Evolutionary conservation across 2,329 filamentous ascomycete genomes (phyloP), one percentile per base, ranked within the genome.

Genomic region (Ascochyta viciae-villosae): DNA sequence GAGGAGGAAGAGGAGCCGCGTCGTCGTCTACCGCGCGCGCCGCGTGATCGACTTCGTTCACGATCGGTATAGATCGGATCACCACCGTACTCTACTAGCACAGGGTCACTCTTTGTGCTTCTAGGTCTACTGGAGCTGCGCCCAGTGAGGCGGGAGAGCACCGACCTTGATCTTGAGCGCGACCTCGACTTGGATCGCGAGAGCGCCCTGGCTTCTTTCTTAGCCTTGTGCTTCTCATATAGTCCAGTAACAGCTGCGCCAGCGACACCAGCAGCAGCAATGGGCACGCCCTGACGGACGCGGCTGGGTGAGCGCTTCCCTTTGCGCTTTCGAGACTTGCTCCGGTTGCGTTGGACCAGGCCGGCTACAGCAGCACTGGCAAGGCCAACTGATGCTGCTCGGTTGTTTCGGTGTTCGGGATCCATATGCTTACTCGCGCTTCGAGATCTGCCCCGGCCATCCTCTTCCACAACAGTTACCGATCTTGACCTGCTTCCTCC

Each of bases 11-110:
- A 72, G 15, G 79, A 80, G 12, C 75, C 74, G 64, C 78, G 61
- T 68, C 80, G 66, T 76, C 80, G 69, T 47, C 66, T 55, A 37
- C 53, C 33, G 68, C 81, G 72, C 43, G 77, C 72, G 50, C 63
- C 61, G 37, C 60, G 65, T 24, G 64, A 58, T 31, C 61, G 66
- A 49, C 66, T 68, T 42, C 71, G 68, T 24, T 76, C 64, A 41
- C 54, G 54, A 57, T 84, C 84, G 64, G 83, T 82, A 63, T 85
- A 81, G 50, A 88, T 84, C 7, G 85, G 86, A 67, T 85, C 83
- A 68, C 82, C 80, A 61, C 86, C 86, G 72, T 89, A 88, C 71
- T 87, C 85, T 75, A 88, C 86, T 73, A 88, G 74, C 57, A 78
- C 81, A 67, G 77, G 76, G 67, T 81, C 77, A 75, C 77, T 79